Percentiles rank a stretch among this genome's conserved stretches.
Conservation (phyloP, 2,329 filamentous ascomycete species). For the Colletotrichum sp. region DNA sequence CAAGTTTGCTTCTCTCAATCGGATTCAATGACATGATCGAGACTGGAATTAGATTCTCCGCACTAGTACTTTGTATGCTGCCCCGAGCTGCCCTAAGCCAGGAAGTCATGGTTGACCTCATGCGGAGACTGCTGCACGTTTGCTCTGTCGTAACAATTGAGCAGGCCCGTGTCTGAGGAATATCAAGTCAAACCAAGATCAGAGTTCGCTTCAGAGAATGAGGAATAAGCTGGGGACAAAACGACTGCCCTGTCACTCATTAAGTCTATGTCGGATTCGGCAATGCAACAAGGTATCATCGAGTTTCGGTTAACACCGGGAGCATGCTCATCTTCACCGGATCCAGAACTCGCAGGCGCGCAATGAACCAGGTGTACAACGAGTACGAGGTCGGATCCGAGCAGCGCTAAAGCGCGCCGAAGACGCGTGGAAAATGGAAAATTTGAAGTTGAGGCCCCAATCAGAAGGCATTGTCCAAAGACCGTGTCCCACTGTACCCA, state of each 20-base stretch:
- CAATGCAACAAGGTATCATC: background rate
- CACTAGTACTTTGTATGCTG: background rate
- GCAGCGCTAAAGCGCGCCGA: background rate
- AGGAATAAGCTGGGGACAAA: background rate
- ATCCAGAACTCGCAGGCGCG: background rate
- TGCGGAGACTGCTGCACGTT: background rate
- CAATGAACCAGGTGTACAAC: background rate
- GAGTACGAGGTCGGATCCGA: background rate
- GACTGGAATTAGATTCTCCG: background rate
- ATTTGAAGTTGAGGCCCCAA: background rate
- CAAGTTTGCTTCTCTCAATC: background rate
- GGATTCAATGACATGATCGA: background rate
- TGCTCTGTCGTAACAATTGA: background rate
- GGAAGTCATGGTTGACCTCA: background rate
- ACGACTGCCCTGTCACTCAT: background rate
- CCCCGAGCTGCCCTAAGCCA: background rate
- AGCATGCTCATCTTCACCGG: background rate
- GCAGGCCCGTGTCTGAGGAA: background rate
- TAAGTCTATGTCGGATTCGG: background rate
- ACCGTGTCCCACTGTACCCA: background rate
- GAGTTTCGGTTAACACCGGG: background rate
- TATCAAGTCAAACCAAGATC: background rate
- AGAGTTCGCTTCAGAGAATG: background rate
- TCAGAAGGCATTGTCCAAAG: background rate
- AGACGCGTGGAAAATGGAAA: background rate